A percentile compares a stretch with the other conserved stretches of the same genome.
Conservation (phyloP, 176 grass and related monocot species). For the Triticum monococcum region DNA sequence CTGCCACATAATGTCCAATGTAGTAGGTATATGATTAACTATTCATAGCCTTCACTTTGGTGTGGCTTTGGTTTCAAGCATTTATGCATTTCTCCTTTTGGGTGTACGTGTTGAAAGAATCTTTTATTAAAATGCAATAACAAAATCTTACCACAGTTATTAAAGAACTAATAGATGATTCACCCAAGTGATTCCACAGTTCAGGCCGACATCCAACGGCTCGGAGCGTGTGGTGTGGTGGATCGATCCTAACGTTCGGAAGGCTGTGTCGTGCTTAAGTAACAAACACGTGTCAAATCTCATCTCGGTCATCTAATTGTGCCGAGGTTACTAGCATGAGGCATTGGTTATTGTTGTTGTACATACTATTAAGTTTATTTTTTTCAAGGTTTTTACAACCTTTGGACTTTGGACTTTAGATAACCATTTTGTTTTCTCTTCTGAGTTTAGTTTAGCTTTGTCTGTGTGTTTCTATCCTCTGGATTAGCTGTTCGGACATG, state of each 20-base stretch:
- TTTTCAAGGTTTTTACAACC: neutral
- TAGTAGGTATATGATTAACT: neutral
- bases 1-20: neutral
- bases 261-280: neutral
- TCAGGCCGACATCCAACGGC: neutral
- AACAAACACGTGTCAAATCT: neutral
- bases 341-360: neutral
- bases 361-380: neutral
- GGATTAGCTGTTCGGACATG: constrained; percentile 16
- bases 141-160: neutral
- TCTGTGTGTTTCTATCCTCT: constrained; percentile 14
- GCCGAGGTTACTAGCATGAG: neutral
- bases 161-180: neutral
- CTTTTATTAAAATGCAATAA: neutral
- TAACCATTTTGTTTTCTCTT: neutral
- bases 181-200: neutral
- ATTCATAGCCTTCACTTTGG: neutral
- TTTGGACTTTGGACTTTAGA: neutral
- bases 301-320: neutral
- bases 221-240: neutral
- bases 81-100: neutral
- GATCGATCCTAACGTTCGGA: neutral
- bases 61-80: neutral
- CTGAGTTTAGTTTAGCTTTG: neutral
- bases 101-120: neutral